Evolutionary conservation across 768 basidiomycete genomes (phyloP).

Genomic region (Termitomyces sp.): DNA sequence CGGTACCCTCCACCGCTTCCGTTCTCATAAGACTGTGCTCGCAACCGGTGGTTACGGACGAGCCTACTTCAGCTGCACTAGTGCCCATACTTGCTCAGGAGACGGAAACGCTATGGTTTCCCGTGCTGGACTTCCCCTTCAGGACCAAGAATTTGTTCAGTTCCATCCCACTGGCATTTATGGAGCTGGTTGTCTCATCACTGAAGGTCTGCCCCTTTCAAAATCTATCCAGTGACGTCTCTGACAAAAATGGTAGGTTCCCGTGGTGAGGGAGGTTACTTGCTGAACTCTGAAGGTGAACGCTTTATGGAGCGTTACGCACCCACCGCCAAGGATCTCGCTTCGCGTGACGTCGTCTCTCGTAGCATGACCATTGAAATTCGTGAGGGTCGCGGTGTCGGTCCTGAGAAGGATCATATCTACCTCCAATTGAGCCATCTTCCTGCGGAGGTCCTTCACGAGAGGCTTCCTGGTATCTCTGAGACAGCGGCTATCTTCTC

Average conservation of each 20-base stretch:
- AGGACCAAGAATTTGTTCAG: constrained; percentile 99
- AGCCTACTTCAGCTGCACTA: constrained; percentile 97
- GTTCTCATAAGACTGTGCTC: constrained; percentile 96
- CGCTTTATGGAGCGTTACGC: constrained; percentile 99
- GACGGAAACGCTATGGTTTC: constrained; percentile 99
- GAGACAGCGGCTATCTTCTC: constrained; percentile 99
- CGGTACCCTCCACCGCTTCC: constrained; percentile 97
- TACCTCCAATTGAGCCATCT: constrained; percentile 97
- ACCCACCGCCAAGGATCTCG: constrained; percentile 98
- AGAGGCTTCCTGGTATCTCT: constrained; percentile 97
- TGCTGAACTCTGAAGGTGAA: constrained; percentile 97
- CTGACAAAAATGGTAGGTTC: constrained; percentile 57
- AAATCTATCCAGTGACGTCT: not conserved
- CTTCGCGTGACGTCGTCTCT: constrained; percentile 98
- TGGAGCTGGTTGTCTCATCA: constrained; percentile 98
- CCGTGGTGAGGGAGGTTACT: constrained; percentile 98
- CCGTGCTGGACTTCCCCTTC: constrained; percentile 92
- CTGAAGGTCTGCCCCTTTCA: constrained; percentile 65
- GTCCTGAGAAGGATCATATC: constrained; percentile 96
- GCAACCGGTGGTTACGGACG: constrained; percentile 99
- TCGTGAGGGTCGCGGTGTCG: constrained; percentile 98
- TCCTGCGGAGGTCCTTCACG: constrained; percentile 92
- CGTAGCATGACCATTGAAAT: constrained; percentile 99
- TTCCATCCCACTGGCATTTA: constrained; percentile 99
- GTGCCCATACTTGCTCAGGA: constrained; percentile 98